phyloP scores from a whole-genome alignment of 306 rosid genomes.

The Datisca glomerata region DNA sequence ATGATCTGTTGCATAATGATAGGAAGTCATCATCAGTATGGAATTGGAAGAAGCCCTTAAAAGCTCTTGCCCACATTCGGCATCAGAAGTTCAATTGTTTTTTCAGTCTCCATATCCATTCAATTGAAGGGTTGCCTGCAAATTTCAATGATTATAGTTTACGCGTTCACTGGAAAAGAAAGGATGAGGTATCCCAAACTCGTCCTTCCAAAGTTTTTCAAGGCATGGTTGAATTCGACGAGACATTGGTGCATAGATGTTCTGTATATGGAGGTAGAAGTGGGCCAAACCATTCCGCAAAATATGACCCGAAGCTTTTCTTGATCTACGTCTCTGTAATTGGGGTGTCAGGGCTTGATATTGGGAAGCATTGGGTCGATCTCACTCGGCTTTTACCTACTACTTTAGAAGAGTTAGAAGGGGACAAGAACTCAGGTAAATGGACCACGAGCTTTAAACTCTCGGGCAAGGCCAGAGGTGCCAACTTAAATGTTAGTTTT shows the following conservation, averaged over 20 bases:
- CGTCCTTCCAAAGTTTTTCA: slow-evolving; percentile 24
- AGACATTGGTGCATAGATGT: slow-evolving; percentile 46
- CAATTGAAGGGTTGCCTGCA: slow-evolving; percentile 48
- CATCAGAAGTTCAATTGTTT: slow-evolving; percentile 39
- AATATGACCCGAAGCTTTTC: slow-evolving; percentile 47
- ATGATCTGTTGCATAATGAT: slow-evolving; percentile 24
- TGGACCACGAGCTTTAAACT: slow-evolving; percentile 71
- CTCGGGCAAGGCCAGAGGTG: slow-evolving; percentile 63
- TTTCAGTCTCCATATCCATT: slow-evolving; percentile 53
- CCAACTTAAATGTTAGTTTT: slow-evolving; percentile 56
- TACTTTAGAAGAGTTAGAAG: slow-evolving; percentile 51
- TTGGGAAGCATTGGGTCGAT: slow-evolving; percentile 57
- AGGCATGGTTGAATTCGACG: slow-evolving; percentile 44
- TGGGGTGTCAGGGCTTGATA: slow-evolving; percentile 33
- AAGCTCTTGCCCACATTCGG: slow-evolving; percentile 53
- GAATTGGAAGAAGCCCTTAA: slow-evolving; percentile 83
- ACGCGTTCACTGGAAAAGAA: slow-evolving; percentile 58
- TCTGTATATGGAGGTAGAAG: slow-evolving; percentile 39
- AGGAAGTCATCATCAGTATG: slow-evolving; percentile 39
- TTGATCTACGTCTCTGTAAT: slow-evolving; percentile 40
- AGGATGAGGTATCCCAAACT: slow-evolving; percentile 35
- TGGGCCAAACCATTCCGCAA: slow-evolving; percentile 34
- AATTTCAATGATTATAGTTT: slow-evolving; percentile 34
- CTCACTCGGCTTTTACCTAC: slow-evolving; percentile 59
- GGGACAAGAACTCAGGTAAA: slow-evolving; percentile 45